Conservation (phyloP, 768 basidiomycete genomes). For the Strobilomyces echinocephalus region DNA sequence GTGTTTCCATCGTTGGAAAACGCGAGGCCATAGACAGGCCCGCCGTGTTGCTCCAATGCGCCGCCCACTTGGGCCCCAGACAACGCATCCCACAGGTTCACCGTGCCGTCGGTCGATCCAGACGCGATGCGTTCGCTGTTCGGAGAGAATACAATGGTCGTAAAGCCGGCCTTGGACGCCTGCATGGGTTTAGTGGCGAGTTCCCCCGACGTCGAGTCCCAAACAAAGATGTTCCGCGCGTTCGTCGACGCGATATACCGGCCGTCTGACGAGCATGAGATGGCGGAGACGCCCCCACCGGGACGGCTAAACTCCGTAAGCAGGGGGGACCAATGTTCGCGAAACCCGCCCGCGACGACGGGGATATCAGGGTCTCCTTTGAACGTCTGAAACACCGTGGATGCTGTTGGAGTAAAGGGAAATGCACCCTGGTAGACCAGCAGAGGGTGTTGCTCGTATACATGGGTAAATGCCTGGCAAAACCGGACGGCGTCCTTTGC, state of each 20-base stretch:
- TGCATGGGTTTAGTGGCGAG: slow-evolving; percentile 18
- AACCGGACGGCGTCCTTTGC: slow-evolving; percentile 28
- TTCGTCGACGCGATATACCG: slow-evolving; percentile 27
- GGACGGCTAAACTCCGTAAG: slow-evolving; percentile 26
- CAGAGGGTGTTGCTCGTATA: slow-evolving; percentile 32
- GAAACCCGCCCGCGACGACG: slow-evolving; percentile 26
- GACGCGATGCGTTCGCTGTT: slow-evolving; percentile 24
- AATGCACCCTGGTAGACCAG: slow-evolving; percentile 30
- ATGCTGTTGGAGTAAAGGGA: slow-evolving; percentile 28
- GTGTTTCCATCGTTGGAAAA: slow-evolving; percentile 27
- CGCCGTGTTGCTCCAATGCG: slow-evolving; percentile 18
- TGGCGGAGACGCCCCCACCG: slow-evolving; percentile 10
- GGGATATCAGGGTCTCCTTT: slow-evolving; percentile 23
- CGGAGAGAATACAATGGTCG: slow-evolving; percentile 27
- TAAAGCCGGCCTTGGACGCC: slow-evolving; percentile 10
- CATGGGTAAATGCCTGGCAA: slow-evolving; percentile 28
- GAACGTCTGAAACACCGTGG: slow-evolving; percentile 24
- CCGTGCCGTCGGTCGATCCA: slow-evolving; percentile 17
- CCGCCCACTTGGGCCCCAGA: slow-evolving; percentile 19
- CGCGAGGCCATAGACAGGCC: slow-evolving; percentile 22
- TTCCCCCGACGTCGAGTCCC: slow-evolving; percentile 28
- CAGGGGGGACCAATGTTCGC: slow-evolving; percentile 29
- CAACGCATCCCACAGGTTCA: slow-evolving; percentile 25
- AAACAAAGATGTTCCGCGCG: slow-evolving; percentile 16
- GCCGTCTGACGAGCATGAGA: slow-evolving; percentile 28